Evolutionary conservation across 2,329 filamentous ascomycete species (phyloP).

Genomic region (Pestalotiopsis sp.): DNA sequence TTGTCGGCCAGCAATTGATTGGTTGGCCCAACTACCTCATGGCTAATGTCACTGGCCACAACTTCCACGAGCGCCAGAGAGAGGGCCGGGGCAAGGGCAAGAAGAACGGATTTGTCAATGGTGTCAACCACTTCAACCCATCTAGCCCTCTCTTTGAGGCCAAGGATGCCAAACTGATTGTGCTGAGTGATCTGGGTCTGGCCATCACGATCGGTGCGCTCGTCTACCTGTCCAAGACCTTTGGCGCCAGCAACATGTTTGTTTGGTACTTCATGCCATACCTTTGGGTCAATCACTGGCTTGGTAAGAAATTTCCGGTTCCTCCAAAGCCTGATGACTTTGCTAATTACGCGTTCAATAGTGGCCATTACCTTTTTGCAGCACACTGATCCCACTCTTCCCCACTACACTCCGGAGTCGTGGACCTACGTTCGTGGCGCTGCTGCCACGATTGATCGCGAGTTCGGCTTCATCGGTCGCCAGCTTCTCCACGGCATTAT

Average conservation of each 20-base stretch:
- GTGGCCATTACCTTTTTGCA: slow-evolving; percentile 97
- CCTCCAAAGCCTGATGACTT: neutral
- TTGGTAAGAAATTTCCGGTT: slow-evolving; percentile 66
- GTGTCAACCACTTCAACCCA: slow-evolving; percentile 96
- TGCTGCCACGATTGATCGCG: slow-evolving; percentile 93
- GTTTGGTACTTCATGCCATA: slow-evolving; percentile 97
- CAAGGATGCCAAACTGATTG: slow-evolving; percentile 85
- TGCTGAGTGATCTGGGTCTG: slow-evolving; percentile 84
- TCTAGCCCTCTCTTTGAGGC: slow-evolving; percentile 87
- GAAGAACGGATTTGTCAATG: slow-evolving; percentile 75
- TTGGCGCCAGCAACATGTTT: slow-evolving; percentile 82
- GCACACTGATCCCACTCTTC: slow-evolving; percentile 92
- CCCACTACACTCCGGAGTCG: slow-evolving; percentile 83
- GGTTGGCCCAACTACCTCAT: slow-evolving; percentile 94
- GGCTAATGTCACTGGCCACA: slow-evolving; percentile 93
- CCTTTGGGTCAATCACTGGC: slow-evolving; percentile 98
- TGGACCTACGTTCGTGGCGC: slow-evolving; percentile 96
- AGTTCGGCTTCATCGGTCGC: slow-evolving; percentile 94
- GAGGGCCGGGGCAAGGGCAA: slow-evolving; percentile 96
- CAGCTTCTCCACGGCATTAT: slow-evolving; percentile 92
- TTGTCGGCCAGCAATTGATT: slow-evolving; percentile 83
- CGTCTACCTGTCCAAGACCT: slow-evolving; percentile 72
- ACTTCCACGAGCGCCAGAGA: slow-evolving; percentile 86
- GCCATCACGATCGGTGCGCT: slow-evolving; percentile 64
- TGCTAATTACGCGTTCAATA: slow-evolving; percentile 35